These are phyloP conservation scores for Beauveria sp. DNA, from an alignment of 2,329 filamentous ascomycete species.

Conservation along the genomic window DNA sequence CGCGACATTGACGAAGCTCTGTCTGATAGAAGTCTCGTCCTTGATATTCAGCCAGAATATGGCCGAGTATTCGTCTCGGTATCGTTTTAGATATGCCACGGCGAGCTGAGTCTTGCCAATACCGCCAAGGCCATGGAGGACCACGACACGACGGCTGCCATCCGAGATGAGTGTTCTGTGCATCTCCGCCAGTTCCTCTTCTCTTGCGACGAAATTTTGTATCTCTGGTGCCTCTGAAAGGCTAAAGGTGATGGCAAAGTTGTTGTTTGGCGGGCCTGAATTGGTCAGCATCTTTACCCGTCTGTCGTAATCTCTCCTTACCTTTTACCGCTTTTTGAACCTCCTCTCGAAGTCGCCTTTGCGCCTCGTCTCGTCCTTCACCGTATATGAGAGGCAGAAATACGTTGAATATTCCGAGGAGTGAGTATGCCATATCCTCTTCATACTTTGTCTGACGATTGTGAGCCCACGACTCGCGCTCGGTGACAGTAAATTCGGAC, in stretches of 20 bases:
- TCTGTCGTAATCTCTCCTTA: too few species aligned
- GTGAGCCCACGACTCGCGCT: constrained; percentile 20
- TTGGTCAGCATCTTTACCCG: too few species aligned
- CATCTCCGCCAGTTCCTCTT: constrained; percentile 15
- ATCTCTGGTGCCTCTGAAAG: not conserved
- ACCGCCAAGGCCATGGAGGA: constrained; percentile 33
- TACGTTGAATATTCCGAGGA: constrained; percentile 20
- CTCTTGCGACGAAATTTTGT: constrained; percentile 15
- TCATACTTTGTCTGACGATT: constrained; percentile 14
- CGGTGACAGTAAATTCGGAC: constrained; percentile 10
- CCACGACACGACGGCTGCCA: constrained; percentile 15
- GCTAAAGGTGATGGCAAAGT: too few species aligned
- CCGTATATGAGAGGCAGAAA: constrained; percentile 22
- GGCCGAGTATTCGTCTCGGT: constrained; percentile 29
- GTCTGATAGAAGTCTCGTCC: constrained; percentile 27
- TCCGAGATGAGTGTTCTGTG: constrained; percentile 7
- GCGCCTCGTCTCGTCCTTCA: constrained; percentile 15
- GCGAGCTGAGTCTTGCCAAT: constrained; percentile 38
- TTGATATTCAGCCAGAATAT: constrained; percentile 36
- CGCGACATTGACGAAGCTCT: constrained; percentile 25
- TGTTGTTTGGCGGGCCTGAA: too few species aligned
- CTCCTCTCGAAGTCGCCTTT: constrained; percentile 13
- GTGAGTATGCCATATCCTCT: constrained; percentile 20
- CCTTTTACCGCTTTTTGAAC: not conserved
- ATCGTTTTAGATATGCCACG: constrained; percentile 26